Base-by-base conservation (phyloP, 2,329 filamentous ascomycete species). In the Paraphoma chrysanthemicola region DNA sequence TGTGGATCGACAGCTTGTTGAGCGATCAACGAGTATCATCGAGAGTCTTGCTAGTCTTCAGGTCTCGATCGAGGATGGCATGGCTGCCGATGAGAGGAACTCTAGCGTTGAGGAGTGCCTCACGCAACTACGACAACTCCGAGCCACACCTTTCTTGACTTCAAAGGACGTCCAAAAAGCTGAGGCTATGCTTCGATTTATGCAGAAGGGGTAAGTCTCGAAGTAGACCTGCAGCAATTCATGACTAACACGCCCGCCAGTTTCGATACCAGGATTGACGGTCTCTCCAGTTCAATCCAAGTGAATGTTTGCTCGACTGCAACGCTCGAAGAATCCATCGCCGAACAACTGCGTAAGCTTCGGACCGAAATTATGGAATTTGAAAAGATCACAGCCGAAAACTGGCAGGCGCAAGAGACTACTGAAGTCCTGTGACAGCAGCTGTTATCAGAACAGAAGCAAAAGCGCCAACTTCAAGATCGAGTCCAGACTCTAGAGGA, bases 181-280 rank as follows among this genome's bases (percentile, higher is more conserved):
- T 2, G 67, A 74, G 44, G 33, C 33, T 8, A 71, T 69, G 60
- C 45, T 75, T 16, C 59, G 55, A 11, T 66, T 51, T 23, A 29
- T 73, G 6, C 48, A 65, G 23, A 52, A 72, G 33, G 60, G 57
- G 71, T 70, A 46, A 56, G 64, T 56, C 33, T 10, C 10, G 4
- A 33, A 2, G n/a, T 16, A 33, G 18, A n/a, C n/a, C 8, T 30
- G n/a, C n/a, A 4, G 6, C 6, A 6, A 8, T 10, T 28, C 18
- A 31, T 16, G 23, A 30, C 28, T 31, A 11, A 46, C 14, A 29
- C 23, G 12, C 12, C n/a, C 29, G 14, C 4, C 8, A 73, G 70
- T 4, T 39, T 73, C 11, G 51, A 62, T n/a, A 53, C 63, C 2
- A 67, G 62, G 23, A 51, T 73, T 7, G 44, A 48, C 17, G 39